Conservation (phyloP, 106 monocot species). For the Agapanthus africanus region DNA sequence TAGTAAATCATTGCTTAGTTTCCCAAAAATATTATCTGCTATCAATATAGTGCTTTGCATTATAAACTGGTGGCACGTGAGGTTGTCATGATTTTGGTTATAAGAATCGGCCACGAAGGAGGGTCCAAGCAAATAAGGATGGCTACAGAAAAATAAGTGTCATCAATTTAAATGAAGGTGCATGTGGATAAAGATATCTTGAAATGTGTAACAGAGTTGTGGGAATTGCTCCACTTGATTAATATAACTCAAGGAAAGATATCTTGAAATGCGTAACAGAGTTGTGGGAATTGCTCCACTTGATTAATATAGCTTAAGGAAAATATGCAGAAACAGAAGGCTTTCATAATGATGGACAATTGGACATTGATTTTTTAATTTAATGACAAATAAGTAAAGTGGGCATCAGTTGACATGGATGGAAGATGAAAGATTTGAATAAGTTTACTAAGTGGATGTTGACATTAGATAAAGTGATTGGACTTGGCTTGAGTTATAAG, state of each 20-base stretch:
- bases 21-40: not conserved
- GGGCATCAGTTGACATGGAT: not conserved
- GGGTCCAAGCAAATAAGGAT: too few species aligned
- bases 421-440: not conserved
- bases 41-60: not conserved
- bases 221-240: not conserved
- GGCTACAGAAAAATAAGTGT: too few species aligned
- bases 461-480: not conserved
- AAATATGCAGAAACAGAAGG: not conserved
- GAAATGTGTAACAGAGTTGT: too few species aligned
- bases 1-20: not conserved
- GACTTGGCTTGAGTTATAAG: not conserved
- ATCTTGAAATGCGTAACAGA: too few species aligned
- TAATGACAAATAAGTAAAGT: not conserved
- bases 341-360: not conserved
- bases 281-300: not conserved
- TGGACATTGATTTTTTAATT: not conserved
- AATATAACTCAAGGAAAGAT: too few species aligned
- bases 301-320: not conserved
- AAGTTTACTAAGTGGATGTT: not conserved
- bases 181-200: too few species aligned
- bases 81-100: too few species aligned
- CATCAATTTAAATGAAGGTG: too few species aligned
- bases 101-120: too few species aligned
- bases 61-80: too few species aligned